Conservation (phyloP, 2,329 filamentous ascomycete species). For the Monosporascus sp. region DNA sequence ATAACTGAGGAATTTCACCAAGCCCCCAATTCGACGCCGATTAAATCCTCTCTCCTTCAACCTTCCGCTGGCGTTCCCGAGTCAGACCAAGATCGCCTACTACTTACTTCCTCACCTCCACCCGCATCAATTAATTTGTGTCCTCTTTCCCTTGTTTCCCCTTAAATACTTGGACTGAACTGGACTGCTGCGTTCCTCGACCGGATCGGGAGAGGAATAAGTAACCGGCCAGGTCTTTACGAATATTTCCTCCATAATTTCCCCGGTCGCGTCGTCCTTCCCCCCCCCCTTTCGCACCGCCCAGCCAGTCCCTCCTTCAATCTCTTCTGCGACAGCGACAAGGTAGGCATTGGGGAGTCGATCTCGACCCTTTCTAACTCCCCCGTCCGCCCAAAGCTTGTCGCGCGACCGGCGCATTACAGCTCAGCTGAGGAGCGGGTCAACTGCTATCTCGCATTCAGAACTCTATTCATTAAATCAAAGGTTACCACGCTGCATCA, state of each 20-base stretch:
- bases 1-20: background rate
- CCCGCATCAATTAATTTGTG: background rate
- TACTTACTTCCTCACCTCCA: background rate
- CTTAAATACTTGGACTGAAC: too few species aligned
- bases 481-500: background rate
- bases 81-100: background rate
- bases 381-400: background rate
- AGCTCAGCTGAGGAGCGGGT: background rate
- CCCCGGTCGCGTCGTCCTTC: slow-evolving; percentile 22
- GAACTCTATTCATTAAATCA: background rate
- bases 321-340: background rate
- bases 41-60: slow-evolving; percentile 12
- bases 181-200: background rate
- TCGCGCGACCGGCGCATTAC: background rate
- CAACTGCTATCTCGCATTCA: background rate
- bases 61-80: slow-evolving; percentile 11
- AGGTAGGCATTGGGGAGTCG: too few species aligned
- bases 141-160: too few species aligned
- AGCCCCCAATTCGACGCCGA: slow-evolving; percentile 7
- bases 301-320: slow-evolving; percentile 9
- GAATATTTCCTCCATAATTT: slow-evolving; percentile 22
- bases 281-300: slow-evolving; percentile 14
- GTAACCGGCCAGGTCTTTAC: slow-evolving; percentile 12
- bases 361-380: background rate
- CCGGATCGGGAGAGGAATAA: slow-evolving; percentile 4